Conservation (phyloP, 176 grass and related monocot genomes). For the Elaeis guineensis region DNA sequence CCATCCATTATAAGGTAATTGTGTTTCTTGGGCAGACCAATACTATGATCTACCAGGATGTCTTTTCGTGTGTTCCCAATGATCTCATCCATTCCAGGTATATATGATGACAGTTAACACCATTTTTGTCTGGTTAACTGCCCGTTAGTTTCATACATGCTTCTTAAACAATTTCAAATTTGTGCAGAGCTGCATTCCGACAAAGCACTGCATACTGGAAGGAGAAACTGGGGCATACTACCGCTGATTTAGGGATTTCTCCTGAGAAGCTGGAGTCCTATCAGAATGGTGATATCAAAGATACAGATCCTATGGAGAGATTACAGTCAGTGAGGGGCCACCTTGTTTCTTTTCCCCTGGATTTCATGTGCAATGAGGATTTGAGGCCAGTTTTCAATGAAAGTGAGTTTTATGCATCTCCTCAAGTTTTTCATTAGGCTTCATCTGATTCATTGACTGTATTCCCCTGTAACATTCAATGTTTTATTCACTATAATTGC, state of each 20-base stretch:
- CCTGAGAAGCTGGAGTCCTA: slow-evolving; percentile 60
- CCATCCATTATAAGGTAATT: neutral
- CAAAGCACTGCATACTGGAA: slow-evolving; percentile 60
- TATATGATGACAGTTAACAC: too few species aligned
- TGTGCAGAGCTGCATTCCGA: slow-evolving; percentile 54
- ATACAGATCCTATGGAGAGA: slow-evolving; percentile 53
- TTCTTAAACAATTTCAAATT: slow-evolving; percentile 4
- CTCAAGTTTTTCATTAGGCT: slow-evolving; percentile 91
- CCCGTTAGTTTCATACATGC: too few species aligned
- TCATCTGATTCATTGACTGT: neutral
- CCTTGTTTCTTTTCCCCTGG: slow-evolving; percentile 83
- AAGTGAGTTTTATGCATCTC: slow-evolving; percentile 91
- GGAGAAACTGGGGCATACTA: slow-evolving; percentile 78
- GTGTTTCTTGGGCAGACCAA: slow-evolving; percentile 54
- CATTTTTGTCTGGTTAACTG: too few species aligned
- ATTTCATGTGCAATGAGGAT: slow-evolving; percentile 96
- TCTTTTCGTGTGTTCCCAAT: slow-evolving; percentile 89
- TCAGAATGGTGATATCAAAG: slow-evolving; percentile 43
- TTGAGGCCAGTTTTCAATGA: slow-evolving; percentile 87
- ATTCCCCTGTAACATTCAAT: too few species aligned
- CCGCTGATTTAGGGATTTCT: slow-evolving; percentile 76
- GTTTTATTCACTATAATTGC: too few species aligned
- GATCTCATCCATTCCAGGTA: slow-evolving; percentile 96
- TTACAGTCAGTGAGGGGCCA: slow-evolving; percentile 64
- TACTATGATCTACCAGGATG: slow-evolving; percentile 86